Evolutionary conservation across 768 basidiomycete species (phyloP), one percentile per base, ranked within the genome.

Genomic region (Amyloporia xantha): DNA sequence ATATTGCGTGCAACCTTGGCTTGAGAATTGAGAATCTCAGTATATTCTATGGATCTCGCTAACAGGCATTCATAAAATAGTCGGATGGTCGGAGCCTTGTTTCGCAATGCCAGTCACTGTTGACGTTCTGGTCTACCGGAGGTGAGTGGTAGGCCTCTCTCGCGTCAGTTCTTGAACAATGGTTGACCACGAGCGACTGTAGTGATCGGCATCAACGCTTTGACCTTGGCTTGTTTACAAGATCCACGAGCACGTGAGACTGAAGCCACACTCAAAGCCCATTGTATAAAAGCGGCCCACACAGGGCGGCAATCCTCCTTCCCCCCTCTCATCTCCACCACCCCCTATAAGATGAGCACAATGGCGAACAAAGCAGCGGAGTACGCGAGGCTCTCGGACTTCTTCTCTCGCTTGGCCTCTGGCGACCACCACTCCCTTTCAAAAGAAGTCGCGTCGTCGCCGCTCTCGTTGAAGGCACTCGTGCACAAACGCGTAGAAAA

Each of bases 391-490:
- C 46, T 47, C 46, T 30, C 28, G 12, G 24, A 39, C 25, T 47
- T 47, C 37, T 47, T 47, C 46, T 20, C 35, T 3, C 37, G 36
- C 6, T 19, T 47, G 23, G 46, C 33, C 33, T 38, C 46, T 15
- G 33, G 33, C n/a, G 46, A 47, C 20, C 28, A 35, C 46, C 5
- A 28, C 25, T n/a, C 46, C 13, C 36, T 39, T 20, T 13, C 46
- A 19, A 38, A 47, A 23, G 46, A 47, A 37, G 15, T 39, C 4
- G 38, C 19, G 41, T 5, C 17, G 21, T 9, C 19, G 12, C 17
- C 41, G 41, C 10, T n/a, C n/a, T n/a, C n/a, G n/a, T n/a, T n/a
- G 21, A 33, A 33, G 30, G 15, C 15, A 15, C 15, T 15, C 30
- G 7, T 15, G 15, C 15, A 7, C 30, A 33, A 33, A 15, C 30